A percentile compares a stretch with the other conserved stretches of the same genome.
Evolutionary conservation across 306 rosid genomes (phyloP).

Genomic region (Gynostemma pentaphyllum): DNA sequence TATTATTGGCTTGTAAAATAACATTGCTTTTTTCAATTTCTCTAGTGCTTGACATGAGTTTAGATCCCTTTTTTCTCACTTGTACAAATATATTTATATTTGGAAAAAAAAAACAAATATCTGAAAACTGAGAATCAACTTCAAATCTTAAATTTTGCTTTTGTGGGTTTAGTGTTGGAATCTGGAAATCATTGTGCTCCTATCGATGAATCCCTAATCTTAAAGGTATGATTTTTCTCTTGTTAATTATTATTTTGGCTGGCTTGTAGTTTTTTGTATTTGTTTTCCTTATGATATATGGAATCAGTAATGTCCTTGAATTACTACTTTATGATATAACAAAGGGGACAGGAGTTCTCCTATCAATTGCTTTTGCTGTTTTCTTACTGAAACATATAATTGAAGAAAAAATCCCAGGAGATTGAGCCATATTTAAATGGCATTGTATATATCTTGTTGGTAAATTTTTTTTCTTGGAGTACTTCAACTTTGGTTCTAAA

Average conservation of each 20-base stretch:
- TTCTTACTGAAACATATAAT: constrained; percentile 36
- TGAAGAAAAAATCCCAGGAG: constrained; percentile 70
- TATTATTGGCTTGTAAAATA: not conserved
- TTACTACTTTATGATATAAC: not conserved
- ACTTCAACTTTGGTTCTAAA: constrained; percentile 8
- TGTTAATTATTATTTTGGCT: not conserved
- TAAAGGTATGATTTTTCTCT: constrained; percentile 23
- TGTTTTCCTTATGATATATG: not conserved
- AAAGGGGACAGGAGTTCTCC: constrained; percentile 4
- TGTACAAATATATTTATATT: not conserved
- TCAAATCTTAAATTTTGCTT: constrained; percentile 13
- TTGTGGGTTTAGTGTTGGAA: constrained; percentile 26
- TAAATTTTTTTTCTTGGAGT: constrained; percentile 42
- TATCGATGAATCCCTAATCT: constrained; percentile 23
- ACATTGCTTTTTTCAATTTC: not conserved
- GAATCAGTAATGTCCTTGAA: not conserved
- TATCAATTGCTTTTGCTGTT: constrained; percentile 13
- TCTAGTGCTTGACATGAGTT: not conserved
- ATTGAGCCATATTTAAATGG: constrained; percentile 61
- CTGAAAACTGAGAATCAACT: not conserved
- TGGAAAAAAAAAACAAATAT: not conserved
- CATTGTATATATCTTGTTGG: constrained; percentile 91
- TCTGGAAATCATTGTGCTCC: constrained; percentile 27
- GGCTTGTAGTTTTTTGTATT: not conserved
- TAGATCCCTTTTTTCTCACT: not conserved